Conservation (phyloP, 176 grass and related monocot species). For the Phoenix roebelenii region DNA sequence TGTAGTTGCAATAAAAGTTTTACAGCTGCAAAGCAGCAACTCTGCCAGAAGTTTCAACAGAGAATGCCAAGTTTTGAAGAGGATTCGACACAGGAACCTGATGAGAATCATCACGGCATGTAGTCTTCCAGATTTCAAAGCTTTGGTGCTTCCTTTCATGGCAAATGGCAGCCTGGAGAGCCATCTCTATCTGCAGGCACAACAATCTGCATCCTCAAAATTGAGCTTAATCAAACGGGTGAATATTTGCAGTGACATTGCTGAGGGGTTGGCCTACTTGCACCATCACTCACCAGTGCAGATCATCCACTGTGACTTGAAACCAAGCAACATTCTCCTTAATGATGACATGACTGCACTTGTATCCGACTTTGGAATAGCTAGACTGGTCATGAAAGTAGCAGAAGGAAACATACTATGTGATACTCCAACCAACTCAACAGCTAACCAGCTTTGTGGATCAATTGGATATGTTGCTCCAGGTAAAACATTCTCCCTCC, state of each 20-base stretch:
- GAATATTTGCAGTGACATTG: constrained; percentile 90
- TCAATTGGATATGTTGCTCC: constrained; percentile 27
- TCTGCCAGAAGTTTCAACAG: constrained; percentile 27
- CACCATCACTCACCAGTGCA: constrained; percentile 88
- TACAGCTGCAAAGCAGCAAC: constrained; percentile 28
- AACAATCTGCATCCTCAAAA: background rate
- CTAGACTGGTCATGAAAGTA: background rate
- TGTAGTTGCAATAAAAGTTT: constrained; percentile 30
- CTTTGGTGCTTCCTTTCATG: constrained; percentile 41
- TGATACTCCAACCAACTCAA: constrained; percentile 1
- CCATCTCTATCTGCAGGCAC: constrained; percentile 14
- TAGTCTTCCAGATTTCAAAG: constrained; percentile 42
- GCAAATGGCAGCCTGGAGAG: constrained; percentile 41
- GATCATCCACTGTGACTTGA: constrained; percentile 93
- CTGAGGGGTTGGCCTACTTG: constrained; percentile 84
- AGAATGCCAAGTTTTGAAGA: constrained; percentile 39
- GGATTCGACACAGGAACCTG: constrained; percentile 31
- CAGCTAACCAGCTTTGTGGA: constrained; percentile 12
- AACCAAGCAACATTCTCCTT: constrained; percentile 84
- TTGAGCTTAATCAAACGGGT: constrained; percentile 48
- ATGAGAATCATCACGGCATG: constrained; percentile 43
- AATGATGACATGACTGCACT: constrained; percentile 94
- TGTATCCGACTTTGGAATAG: constrained; percentile 62
- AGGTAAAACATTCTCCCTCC: background rate
- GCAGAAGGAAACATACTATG: background rate